Evolutionary conservation across 768 basidiomycete species (phyloP).

Genomic region (Stropharia rugosoannulata): DNA sequence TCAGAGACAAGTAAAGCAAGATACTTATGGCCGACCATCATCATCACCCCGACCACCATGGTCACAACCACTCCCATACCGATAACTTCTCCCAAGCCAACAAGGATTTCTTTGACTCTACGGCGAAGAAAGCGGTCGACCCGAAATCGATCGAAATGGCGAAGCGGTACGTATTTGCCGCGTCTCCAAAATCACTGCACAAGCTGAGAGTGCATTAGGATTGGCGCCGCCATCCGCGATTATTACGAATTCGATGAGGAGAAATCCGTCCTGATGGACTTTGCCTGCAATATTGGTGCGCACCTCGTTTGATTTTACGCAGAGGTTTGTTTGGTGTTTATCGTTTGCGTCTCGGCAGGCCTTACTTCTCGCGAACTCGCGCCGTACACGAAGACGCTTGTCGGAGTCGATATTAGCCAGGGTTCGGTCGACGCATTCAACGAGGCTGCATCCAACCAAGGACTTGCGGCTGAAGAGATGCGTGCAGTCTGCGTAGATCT

Average conservation of each 20-base stretch:
- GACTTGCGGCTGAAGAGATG: constrained; percentile 67
- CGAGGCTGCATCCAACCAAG: constrained; percentile 56
- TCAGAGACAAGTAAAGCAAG: background rate
- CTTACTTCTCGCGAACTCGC: constrained; percentile 61
- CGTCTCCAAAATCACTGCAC: background rate
- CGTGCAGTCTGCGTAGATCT: constrained; percentile 54
- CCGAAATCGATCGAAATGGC: constrained; percentile 1
- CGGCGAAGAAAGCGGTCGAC: background rate
- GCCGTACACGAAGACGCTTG: constrained; percentile 56
- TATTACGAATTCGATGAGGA: constrained; percentile 1
- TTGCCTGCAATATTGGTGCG: constrained; percentile 5
- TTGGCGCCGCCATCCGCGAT: background rate
- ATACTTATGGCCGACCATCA: background rate
- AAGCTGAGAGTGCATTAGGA: background rate
- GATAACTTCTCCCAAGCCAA: background rate
- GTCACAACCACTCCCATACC: background rate
- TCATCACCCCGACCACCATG: background rate
- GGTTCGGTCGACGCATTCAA: constrained; percentile 71
- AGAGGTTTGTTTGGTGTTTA: too few species aligned
- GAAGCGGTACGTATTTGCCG: background rate
- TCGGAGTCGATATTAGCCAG: constrained; percentile 79
- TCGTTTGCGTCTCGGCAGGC: constrained; percentile 36
- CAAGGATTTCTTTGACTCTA: background rate
- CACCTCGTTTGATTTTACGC: too few species aligned
- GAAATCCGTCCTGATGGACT: constrained; percentile 1